phyloP scores from a whole-genome alignment of 805 yeast species.

The Nakazawaea ernobii region DNA sequence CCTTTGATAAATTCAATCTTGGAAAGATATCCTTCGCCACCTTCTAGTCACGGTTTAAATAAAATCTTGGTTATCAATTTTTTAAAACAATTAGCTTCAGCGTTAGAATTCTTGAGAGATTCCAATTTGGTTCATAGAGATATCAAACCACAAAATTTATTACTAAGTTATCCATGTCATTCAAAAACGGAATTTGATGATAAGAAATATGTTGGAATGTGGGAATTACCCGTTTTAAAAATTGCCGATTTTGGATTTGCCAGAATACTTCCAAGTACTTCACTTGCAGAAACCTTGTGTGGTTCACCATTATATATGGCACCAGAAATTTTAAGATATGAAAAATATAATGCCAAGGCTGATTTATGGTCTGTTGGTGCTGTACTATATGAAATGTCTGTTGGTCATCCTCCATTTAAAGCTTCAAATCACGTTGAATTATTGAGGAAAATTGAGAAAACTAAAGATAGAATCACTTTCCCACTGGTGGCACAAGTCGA shows the following conservation, averaged over 20 bases:
- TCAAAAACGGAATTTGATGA: conserved; percentile 54
- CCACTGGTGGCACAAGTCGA: conserved; percentile 65
- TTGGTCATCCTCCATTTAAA: conserved; percentile 94
- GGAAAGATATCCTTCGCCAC: conserved; percentile 78
- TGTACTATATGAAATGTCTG: conserved; percentile 90
- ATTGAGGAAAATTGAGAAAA: conserved; percentile 75
- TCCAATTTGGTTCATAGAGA: conserved; percentile 91
- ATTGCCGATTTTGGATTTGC: conserved; percentile 99
- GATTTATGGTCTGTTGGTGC: conserved; percentile 99
- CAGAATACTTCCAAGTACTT: conserved; percentile 84
- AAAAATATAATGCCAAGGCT: conserved; percentile 94
- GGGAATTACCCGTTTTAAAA: conserved; percentile 86
- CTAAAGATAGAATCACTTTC: conserved; percentile 72
- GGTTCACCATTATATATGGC: conserved; percentile 99
- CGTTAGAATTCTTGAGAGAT: conserved; percentile 73
- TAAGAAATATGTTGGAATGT: conserved; percentile 63
- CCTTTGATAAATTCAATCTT: conserved; percentile 75
- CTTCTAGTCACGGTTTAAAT: conserved; percentile 71
- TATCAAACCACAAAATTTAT: conserved; percentile 86
- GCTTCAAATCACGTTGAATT: conserved; percentile 92
- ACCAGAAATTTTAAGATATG: conserved; percentile 90
- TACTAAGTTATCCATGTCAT: conserved; percentile 77
- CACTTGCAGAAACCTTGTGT: conserved; percentile 94
- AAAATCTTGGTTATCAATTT: conserved; percentile 76
- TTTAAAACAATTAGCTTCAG: conserved; percentile 78